phyloP scores from a whole-genome alignment of 2,329 filamentous ascomycete genomes.

The Fusarium sp. region DNA sequence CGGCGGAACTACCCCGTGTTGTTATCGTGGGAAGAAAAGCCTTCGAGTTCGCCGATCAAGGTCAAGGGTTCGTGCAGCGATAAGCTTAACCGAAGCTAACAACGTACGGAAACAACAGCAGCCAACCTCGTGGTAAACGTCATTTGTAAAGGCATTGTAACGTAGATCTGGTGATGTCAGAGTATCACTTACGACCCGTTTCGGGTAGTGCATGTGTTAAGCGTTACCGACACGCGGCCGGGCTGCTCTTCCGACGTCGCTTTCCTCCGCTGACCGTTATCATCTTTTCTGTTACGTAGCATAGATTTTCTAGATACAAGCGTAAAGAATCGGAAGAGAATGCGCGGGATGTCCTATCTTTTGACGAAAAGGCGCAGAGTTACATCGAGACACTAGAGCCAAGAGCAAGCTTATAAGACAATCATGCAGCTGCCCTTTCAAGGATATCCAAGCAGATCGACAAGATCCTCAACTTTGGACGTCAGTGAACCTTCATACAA shows the following conservation, averaged over 20 bases:
- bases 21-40: background rate
- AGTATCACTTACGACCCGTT: background rate
- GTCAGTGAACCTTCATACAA: slow-evolving; percentile 2
- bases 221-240: background rate
- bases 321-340: background rate
- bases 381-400: background rate
- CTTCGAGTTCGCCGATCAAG: background rate
- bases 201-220: background rate
- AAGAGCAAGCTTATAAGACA: background rate
- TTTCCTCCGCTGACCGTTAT: background rate
- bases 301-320: background rate
- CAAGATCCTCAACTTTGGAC: slow-evolving; percentile 52
- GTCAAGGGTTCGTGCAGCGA: background rate
- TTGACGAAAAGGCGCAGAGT: background rate
- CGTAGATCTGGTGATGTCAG: background rate
- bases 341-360: background rate
- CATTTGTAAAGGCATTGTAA: background rate
- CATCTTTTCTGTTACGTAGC: background rate
- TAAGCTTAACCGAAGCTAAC: background rate
- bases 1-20: background rate
- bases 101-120: background rate
- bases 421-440: background rate
- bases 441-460: background rate
- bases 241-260: background rate
- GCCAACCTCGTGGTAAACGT: background rate